Conservation (phyloP, 78 protist genomes). For the Capsaspora owczarzaki region DNA sequence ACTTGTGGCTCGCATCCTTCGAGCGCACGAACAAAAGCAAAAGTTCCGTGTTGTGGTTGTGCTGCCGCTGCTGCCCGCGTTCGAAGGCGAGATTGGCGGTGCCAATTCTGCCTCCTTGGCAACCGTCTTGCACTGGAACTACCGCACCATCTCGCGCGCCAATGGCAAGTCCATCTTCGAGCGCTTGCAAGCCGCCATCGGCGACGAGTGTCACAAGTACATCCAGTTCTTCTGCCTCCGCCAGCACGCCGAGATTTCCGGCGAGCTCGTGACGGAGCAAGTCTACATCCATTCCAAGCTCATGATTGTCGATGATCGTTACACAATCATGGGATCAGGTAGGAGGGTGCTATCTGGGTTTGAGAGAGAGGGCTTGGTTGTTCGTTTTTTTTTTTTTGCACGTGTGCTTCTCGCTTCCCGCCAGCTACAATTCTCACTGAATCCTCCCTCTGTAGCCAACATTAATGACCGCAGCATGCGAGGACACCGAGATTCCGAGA, state of each 20-base stretch:
- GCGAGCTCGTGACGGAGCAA: too few species aligned
- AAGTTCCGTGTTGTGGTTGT: constrained; percentile 18
- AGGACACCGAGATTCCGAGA: constrained; percentile 49
- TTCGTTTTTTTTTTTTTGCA: too few species aligned
- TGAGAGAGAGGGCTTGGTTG: too few species aligned
- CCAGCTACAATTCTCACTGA: too few species aligned
- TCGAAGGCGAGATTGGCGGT: background rate
- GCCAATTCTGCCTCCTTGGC: background rate
- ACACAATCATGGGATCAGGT: constrained; percentile 43
- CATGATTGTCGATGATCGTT: constrained; percentile 58
- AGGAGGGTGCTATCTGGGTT: too few species aligned
- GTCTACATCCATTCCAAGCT: constrained; percentile 65
- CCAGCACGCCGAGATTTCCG: too few species aligned
- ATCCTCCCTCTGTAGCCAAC: too few species aligned
- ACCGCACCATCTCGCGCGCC: background rate
- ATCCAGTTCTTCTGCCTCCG: too few species aligned
- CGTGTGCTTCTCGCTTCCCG: too few species aligned
- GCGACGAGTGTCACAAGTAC: too few species aligned
- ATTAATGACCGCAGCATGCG: constrained; percentile 65
- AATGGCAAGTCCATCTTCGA: background rate
- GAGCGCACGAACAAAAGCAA: background rate
- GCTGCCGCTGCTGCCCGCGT: constrained; percentile 23
- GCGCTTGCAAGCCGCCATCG: background rate
- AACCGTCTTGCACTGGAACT: background rate
- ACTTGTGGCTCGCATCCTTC: background rate